Conservation (phyloP, 306 rosid species). For the Mucuna pruriens region DNA sequence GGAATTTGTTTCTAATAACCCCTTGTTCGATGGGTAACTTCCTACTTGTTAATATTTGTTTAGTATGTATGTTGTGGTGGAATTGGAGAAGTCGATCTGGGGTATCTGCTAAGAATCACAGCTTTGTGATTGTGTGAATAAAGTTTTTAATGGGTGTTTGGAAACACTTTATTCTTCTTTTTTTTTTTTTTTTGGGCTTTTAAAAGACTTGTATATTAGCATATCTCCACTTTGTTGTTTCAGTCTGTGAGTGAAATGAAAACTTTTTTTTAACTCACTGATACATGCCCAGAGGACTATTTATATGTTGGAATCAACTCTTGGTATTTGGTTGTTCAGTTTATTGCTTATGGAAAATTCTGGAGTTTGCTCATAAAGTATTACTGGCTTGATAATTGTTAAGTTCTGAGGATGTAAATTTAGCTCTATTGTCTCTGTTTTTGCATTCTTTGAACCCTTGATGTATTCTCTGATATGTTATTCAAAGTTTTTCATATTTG, state of each 20-base stretch:
- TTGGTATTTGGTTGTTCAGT: slow-evolving; percentile 7
- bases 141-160: slow-evolving; percentile 16
- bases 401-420: no score
- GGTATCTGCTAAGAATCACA: slow-evolving; percentile 3
- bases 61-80: neutral
- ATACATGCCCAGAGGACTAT: slow-evolving; percentile 15
- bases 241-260: neutral
- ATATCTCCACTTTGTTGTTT: slow-evolving; percentile 12
- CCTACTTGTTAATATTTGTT: neutral
- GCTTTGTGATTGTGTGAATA: neutral
- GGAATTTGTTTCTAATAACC: slow-evolving; percentile 26
- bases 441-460: slow-evolving; percentile 4
- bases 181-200: neutral
- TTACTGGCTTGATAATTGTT: neutral
- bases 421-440: neutral
- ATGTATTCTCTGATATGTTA: neutral
- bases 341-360: slow-evolving; percentile 24
- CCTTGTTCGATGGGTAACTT: slow-evolving; percentile 14
- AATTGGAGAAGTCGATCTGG: slow-evolving; percentile 41
- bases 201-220: neutral
- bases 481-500: neutral
- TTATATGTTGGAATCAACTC: neutral
- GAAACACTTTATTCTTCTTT: slow-evolving; percentile 9
- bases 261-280: neutral
- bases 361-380: neutral